A percentile compares a stretch with the other conserved stretches of the same genome.
Evolutionary conservation across 148 eudicot genomes (phyloP).

Genomic region (Persicaria maculosa): DNA sequence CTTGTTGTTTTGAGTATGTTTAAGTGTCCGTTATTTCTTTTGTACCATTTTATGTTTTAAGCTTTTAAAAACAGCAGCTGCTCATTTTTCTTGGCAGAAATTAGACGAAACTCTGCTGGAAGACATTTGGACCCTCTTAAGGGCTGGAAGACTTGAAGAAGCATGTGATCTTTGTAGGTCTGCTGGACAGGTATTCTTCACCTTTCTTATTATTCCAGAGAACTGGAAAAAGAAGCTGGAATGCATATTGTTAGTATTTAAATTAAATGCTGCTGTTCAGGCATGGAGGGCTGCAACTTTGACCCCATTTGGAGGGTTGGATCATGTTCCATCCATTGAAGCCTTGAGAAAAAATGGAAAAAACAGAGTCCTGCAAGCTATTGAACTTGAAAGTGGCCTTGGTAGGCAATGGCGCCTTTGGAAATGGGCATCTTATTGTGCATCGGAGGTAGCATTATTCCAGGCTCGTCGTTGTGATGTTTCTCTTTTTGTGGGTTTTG

Average conservation of each 20-base stretch:
- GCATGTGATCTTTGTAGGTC: conserved; percentile 93
- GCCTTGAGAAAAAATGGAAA: conserved; percentile 70
- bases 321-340: conserved; percentile 65
- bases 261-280: conserved; percentile 35
- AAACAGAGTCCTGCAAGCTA: conserved; percentile 81
- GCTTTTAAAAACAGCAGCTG: not conserved
- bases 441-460: conserved; percentile 63
- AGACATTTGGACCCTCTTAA: conserved; percentile 86
- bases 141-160: conserved; percentile 90
- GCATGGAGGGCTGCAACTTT: conserved; percentile 93
- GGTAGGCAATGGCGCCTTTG: conserved; percentile 88
- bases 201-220: not conserved
- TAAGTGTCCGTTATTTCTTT: not conserved
- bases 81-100: conserved; percentile 41
- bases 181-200: conserved; percentile 79
- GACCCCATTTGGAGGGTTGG: conserved; percentile 71
- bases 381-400: conserved; percentile 81
- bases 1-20: not conserved
- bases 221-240: not conserved
- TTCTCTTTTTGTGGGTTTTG: not conserved
- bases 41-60: not conserved
- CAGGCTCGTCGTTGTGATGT: not conserved
- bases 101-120: conserved; percentile 91
- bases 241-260: conserved; percentile 9
- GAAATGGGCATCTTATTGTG: conserved; percentile 96